Percentiles rank a stretch among this genome's conserved stretches.
These are phyloP conservation scores for Solanum habrochaites DNA, from an alignment of 257 asterid genomes.

Conservation along the genomic window DNA sequence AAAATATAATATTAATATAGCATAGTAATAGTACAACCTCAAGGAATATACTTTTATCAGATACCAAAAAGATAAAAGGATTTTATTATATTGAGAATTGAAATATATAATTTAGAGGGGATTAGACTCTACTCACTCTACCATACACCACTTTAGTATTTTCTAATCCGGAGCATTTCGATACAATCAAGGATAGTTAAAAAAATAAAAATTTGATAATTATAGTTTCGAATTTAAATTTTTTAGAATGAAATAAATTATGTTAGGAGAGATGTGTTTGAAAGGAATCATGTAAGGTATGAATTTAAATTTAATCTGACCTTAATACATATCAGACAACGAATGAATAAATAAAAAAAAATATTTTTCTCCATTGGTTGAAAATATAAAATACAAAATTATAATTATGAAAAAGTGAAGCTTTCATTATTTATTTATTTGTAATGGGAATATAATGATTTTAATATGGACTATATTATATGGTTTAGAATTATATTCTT, in stretches of 20 bases:
- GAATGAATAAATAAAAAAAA: not conserved
- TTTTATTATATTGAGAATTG: not conserved
- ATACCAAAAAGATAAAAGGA: not conserved
- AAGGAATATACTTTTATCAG: not conserved
- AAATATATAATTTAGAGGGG: not conserved
- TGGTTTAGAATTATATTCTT: not conserved
- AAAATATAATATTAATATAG: not conserved
- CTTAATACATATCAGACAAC: not conserved
- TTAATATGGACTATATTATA: not conserved
- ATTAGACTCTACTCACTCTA: not conserved
- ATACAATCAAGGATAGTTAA: not conserved
- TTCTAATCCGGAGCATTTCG: not conserved
- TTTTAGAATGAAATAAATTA: not conserved
- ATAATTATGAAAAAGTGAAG: not conserved
- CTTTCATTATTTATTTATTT: not conserved
- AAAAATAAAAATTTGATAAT: not conserved
- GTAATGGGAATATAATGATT: not conserved
- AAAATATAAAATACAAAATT: not conserved
- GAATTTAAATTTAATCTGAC: not conserved
- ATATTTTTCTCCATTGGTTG: not conserved
- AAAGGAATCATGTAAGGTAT: accelerated
- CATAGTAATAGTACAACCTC: not conserved
- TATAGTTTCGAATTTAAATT: not conserved
- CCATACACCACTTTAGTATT: not conserved
- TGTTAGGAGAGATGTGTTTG: accelerated